phyloP scores from a whole-genome alignment of 768 basidiomycete species.

The Agaricus sinodeliciosus region DNA sequence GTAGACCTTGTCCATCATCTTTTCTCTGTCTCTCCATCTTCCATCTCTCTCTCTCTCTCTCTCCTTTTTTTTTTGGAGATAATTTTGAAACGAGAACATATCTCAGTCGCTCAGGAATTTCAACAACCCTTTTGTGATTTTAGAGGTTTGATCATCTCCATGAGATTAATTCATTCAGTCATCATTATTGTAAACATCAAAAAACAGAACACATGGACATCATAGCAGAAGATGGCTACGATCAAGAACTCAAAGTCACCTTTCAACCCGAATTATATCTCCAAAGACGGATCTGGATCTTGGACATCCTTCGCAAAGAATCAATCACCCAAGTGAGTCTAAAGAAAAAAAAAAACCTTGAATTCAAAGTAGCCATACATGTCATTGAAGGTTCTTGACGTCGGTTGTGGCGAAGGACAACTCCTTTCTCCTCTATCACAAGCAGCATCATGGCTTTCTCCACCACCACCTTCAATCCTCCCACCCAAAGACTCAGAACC shows the following conservation, averaged over 20 bases:
- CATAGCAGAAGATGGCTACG: constrained; percentile 9
- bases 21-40: too few species aligned
- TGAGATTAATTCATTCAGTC: too few species aligned
- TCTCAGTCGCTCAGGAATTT: too few species aligned
- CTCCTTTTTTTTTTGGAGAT: too few species aligned
- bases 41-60: too few species aligned
- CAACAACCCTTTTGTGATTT: too few species aligned
- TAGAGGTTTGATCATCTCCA: too few species aligned
- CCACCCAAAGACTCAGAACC: constrained; percentile 18
- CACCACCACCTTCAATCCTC: constrained; percentile 32
- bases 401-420: constrained; percentile 81
- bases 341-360: too few species aligned
- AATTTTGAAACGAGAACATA: too few species aligned
- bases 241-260: constrained; percentile 42
- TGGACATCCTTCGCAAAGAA: constrained; percentile 55
- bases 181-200: too few species aligned
- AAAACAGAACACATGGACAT: not conserved
- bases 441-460: constrained; percentile 63
- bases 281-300: constrained; percentile 67
- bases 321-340: constrained; percentile 42
- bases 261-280: constrained; percentile 65
- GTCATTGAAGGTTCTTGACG: constrained; percentile 59
- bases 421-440: constrained; percentile 65
- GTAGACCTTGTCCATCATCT: too few species aligned
- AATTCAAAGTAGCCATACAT: not conserved